Base-by-base conservation (phyloP, 192 early-diverging fungal genomes). In the Umbelopsis sp. region DNA sequence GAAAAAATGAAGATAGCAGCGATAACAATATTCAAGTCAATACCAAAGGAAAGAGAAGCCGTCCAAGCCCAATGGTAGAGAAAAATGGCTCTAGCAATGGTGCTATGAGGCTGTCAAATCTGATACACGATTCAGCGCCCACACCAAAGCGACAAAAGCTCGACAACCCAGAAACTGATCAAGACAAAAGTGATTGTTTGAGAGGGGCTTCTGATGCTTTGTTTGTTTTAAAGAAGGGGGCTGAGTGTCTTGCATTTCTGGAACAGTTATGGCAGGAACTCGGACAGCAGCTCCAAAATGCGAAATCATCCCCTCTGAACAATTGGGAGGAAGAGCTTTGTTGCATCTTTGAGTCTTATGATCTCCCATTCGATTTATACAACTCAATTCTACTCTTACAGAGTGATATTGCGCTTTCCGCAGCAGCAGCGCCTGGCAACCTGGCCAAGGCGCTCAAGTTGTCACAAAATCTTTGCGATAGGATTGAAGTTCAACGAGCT, bases 321-420 rank as follows among this genome's bases (percentile, higher is more conserved):
- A 27, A 44, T 4, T 76, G 74, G 74, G 74, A 76, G 49, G 35
- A 70, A 65, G 75, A 77, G 18, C 50, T 77, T 13, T 45, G 11
- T 18, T 25, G 48, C 3, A 45, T 72, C 2, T 53, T 77, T 49
- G 75, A 77, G 46, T 50, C 18, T 1, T 77, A 69, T 41, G 47
- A 67, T 7, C 35, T 77, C 44, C 75, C 75, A n/a, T 77, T 77
- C 69, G 75, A 77, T 64, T 51, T 72, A 7, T 47, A 72, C 22
- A 77, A 77, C 64, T 71, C 75, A 0, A 61, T 77, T 8, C 45
- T 72, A 37, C 45, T 77, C 27, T 33, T 77, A 13, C 51, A 64
- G 50, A 77, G 75, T 53, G 75, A 77, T 35, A 55, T 77, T 55
- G 75, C 75, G 2, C 61, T 77, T 21, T 77, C 75, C 4, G 72